A percentile compares a stretch with the other conserved stretches of the same genome.
Evolutionary conservation across 1,139 yeast genomes (phyloP).

Genomic region (Trichomonascaceae sp.): DNA sequence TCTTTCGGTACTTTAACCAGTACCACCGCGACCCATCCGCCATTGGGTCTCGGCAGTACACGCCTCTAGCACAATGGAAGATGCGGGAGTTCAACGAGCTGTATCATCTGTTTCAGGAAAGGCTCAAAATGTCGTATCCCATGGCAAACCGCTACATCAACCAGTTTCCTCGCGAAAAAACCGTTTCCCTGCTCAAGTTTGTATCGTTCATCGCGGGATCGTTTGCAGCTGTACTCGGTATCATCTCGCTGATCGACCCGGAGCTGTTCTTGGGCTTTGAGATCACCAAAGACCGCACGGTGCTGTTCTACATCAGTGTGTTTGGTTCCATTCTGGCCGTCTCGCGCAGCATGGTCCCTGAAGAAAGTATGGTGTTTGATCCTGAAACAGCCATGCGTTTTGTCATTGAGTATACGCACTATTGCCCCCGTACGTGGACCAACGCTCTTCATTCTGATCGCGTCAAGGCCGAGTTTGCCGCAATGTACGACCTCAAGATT

Average conservation of each 20-base stretch:
- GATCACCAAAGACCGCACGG: slow-evolving; percentile 66
- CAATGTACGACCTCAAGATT: slow-evolving; percentile 60
- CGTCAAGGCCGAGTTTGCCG: slow-evolving; percentile 73
- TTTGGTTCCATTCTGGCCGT: slow-evolving; percentile 77
- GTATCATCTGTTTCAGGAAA: slow-evolving; percentile 69
- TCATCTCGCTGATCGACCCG: slow-evolving; percentile 78
- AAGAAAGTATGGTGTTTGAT: slow-evolving; percentile 60
- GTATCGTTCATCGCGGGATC: slow-evolving; percentile 78
- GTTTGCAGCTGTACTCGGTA: slow-evolving; percentile 73
- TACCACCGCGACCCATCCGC: slow-evolving; percentile 81
- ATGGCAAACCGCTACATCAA: slow-evolving; percentile 76
- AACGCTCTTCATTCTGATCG: slow-evolving; percentile 70
- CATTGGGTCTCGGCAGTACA: slow-evolving; percentile 75
- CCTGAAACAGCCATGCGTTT: slow-evolving; percentile 75
- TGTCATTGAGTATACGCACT: slow-evolving; percentile 81
- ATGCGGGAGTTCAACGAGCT: slow-evolving; percentile 87
- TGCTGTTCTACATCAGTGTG: slow-evolving; percentile 73
- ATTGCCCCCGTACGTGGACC: slow-evolving; percentile 77
- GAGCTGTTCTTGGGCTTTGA: slow-evolving; percentile 87
- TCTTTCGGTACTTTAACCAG: slow-evolving; percentile 86
- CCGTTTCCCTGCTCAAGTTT: slow-evolving; percentile 48
- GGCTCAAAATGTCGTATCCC: slow-evolving; percentile 63
- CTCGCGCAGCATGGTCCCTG: slow-evolving; percentile 46
- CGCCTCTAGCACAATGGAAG: slow-evolving; percentile 93
- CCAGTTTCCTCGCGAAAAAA: slow-evolving; percentile 83